Base-by-base conservation (phyloP, 108 stramenopile genomes). In the Ochromonas danica region DNA sequence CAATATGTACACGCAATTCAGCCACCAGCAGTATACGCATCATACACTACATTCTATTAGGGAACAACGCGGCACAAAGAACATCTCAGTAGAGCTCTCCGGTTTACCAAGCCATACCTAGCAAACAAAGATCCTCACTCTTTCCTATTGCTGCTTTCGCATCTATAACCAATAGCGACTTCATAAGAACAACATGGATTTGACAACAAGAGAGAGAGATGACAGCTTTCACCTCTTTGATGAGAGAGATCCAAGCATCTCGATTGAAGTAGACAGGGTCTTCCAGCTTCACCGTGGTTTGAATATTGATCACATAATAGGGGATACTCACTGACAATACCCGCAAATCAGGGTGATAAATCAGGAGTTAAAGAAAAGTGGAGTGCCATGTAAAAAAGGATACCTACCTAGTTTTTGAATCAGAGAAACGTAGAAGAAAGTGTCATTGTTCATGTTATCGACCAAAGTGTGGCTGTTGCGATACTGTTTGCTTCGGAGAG, bases 171-270 rank as follows among this genome's bases (percentile, higher is more conserved):
- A n/a, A n/a, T n/a, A n/a, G n/a, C n/a, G n/a, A n/a, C n/a, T n/a
- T n/a, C n/a, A n/a, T n/a, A n/a, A n/a, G n/a, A n/a, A n/a, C n/a
- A n/a, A n/a, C n/a, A n/a, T n/a, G n/a, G n/a, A n/a, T n/a, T n/a
- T n/a, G n/a, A n/a, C n/a, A n/a, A n/a, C n/a, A n/a, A n/a, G n/a
- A n/a, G n/a, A n/a, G n/a, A n/a, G n/a, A n/a, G n/a, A n/a, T n/a
- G n/a, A n/a, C n/a, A n/a, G n/a, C n/a, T 51, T 22, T 70, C 67
- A 75, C 72, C 40, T 75, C 14, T 75, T 36, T 27, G 6, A 75
- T 60, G 14, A 75, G 31, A 6, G 43, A 57, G 40, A 75, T 33
- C 72, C 72, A 75, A 30, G 51, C 72, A 10, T 45, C 51, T 27
- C 40, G 36, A 36, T 75, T 60, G 51, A 33, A 75, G 31, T 75